Conservation (phyloP, 306 rosid species). For the Castanea crenata region DNA sequence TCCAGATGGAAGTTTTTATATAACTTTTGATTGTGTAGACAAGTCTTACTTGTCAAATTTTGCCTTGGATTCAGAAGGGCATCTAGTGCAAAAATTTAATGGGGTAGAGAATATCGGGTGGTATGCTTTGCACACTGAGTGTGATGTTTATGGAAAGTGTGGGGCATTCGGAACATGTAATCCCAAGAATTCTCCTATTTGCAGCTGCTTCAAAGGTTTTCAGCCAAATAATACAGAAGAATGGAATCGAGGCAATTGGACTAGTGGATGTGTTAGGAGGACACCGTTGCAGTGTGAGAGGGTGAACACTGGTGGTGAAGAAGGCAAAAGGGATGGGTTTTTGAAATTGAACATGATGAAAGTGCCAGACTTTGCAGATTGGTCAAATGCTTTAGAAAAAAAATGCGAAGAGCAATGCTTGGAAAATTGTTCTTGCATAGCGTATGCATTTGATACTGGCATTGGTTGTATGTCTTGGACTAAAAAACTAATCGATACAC, state of each 20-base stretch:
- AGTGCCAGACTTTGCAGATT: slow-evolving; percentile 23
- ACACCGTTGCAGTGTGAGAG: slow-evolving; percentile 26
- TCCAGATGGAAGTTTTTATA: background rate
- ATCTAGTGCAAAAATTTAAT: background rate
- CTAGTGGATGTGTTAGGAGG: slow-evolving; percentile 21
- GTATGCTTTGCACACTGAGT: background rate
- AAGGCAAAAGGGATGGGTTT: slow-evolving; percentile 27
- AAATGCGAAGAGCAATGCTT: slow-evolving; percentile 24
- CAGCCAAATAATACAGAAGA: slow-evolving; percentile 20
- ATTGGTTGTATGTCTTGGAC: slow-evolving; percentile 43
- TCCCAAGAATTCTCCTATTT: background rate
- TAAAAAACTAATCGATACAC: slow-evolving; percentile 13
- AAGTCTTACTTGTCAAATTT: background rate
- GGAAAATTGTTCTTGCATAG: slow-evolving; percentile 36
- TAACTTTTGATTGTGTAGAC: background rate
- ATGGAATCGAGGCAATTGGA: slow-evolving; percentile 7
- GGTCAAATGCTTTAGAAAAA: slow-evolving; percentile 14
- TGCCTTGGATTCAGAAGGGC: slow-evolving; percentile 9
- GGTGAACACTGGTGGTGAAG: background rate
- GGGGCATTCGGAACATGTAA: slow-evolving; percentile 21
- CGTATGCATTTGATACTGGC: slow-evolving; percentile 32
- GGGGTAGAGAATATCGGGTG: background rate
- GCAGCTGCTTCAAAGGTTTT: slow-evolving; percentile 48
- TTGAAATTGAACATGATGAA: slow-evolving; percentile 19
- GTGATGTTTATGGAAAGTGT: slow-evolving; percentile 39